Conservation (phyloP, 306 rosid genomes). For the Corylus avellana region DNA sequence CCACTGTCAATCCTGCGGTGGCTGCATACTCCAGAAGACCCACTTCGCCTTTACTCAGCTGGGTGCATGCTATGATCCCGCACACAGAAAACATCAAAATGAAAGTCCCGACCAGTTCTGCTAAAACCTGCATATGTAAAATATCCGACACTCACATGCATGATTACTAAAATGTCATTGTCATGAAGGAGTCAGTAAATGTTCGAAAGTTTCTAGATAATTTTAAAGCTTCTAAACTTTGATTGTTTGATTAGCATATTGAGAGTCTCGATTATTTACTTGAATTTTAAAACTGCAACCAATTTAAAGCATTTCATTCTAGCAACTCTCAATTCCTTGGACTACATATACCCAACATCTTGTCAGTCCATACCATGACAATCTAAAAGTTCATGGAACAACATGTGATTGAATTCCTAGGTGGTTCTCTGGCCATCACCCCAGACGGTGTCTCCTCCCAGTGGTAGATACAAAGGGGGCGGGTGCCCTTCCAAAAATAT, state of each 20-base stretch:
- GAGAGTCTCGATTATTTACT: background rate
- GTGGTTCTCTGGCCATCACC: too few relatives aligned
- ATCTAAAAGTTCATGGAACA: too few relatives aligned
- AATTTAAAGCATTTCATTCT: background rate
- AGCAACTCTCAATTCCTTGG: too few relatives aligned
- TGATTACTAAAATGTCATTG: background rate
- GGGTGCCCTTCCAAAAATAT: too few relatives aligned
- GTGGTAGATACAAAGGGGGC: too few relatives aligned
- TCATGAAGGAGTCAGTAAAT: background rate
- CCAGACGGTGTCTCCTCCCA: too few relatives aligned
- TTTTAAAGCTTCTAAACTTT: constrained; percentile 1
- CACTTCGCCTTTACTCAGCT: constrained; percentile 43
- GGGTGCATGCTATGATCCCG: constrained; percentile 70
- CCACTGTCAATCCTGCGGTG: constrained; percentile 81
- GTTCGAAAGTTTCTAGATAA: background rate
- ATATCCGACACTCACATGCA: background rate
- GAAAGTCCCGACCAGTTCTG: constrained; percentile 81
- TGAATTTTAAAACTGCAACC: background rate
- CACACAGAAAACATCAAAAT: constrained; percentile 73
- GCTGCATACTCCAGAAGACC: constrained; percentile 78
- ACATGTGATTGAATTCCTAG: too few relatives aligned
- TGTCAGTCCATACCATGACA: background rate
- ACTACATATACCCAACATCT: background rate
- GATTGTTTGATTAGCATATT: background rate
- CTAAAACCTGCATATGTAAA: constrained; percentile 50